Evolutionary conservation across 768 basidiomycete species (phyloP), one percentile per base, ranked within the genome.

Genomic region (Artomyces pyxidatus): DNA sequence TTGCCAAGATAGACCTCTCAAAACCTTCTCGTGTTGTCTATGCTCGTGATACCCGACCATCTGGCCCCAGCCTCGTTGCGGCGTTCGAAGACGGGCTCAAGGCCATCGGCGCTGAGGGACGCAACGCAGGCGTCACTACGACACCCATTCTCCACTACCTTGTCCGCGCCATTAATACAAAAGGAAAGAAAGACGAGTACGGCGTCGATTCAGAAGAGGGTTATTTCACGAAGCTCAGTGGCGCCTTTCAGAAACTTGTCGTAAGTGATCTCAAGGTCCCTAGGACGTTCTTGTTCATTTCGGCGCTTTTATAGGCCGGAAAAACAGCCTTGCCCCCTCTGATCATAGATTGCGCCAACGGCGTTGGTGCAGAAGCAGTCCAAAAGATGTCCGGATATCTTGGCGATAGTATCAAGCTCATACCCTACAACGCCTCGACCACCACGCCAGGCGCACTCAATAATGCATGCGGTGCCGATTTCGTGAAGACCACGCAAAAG

Each of bases 311-410:
- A 28, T 51, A 90, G 85, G 69, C 75, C 22, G 80, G 81, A 50
- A 82, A 82, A 64, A 66, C 70, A 37, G 67, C 71, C 45, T 66
- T 75, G 10, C 65, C 75, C 14, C 78, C 82, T 30, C 61, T 99
- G 41, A 64, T 87, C n/a, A 73, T 99, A 37, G 96, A 99, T 65
- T 98, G 96, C 63, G 96, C 96, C n/a, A 98, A 99, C 63, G 96
- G 96, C 23, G 96, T 99, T 21, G 96, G 96, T 41, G 80, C 87
- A 14, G 69, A 74, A 6, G 83, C 86, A 32, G 81, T 88, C 11
- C 69, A 70, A 28, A 77, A 75, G 37, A 69, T 98, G 32, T 61
- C 71, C 4, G 66, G 75, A 47, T 73, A 78, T 46, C 76, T 96
- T 21, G 77, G 75, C 16, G 71, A 71, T 22, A 72, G 69, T 6